phyloP scores from a whole-genome alignment of 2,329 filamentous ascomycete species.

The Aspergillus fumigatiaffinis region DNA sequence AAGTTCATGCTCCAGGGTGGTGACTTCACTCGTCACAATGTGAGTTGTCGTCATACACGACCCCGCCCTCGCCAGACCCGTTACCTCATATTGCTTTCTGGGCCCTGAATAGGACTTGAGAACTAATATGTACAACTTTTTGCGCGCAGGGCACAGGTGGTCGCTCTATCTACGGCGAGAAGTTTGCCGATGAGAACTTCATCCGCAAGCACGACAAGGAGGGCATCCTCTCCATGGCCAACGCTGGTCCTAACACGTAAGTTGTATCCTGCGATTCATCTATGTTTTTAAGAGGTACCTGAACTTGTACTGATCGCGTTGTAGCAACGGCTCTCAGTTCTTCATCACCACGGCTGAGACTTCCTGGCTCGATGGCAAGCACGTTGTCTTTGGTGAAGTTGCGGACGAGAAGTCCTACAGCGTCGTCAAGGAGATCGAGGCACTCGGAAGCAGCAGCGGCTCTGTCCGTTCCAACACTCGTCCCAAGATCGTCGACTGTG shows the following conservation, averaged over 20 bases:
- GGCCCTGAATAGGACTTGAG: background rate
- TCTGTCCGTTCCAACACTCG: conserved; percentile 49
- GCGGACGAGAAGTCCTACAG: conserved; percentile 52
- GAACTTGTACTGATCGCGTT: conserved; percentile 7
- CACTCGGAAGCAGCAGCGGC: conserved; percentile 53
- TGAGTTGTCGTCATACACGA: conserved; percentile 46
- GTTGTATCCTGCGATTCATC: conserved; percentile 20
- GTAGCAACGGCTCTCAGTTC: conserved; percentile 66
- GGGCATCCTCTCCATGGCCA: conserved; percentile 89
- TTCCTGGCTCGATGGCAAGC: conserved; percentile 64
- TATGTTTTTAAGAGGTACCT: background rate
- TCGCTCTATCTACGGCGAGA: conserved; percentile 92
- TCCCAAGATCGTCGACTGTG: conserved; percentile 53
- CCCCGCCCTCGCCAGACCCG: background rate
- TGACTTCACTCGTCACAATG: conserved; percentile 90
- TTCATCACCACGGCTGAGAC: conserved; percentile 68
- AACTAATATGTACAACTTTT: conserved; percentile 9
- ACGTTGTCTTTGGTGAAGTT: conserved; percentile 66
- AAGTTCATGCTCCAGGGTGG: conserved; percentile 95
- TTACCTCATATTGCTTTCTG: background rate
- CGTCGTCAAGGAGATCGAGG: conserved; percentile 58
- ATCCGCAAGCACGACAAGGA: conserved; percentile 65
- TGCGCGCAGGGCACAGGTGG: conserved; percentile 72
- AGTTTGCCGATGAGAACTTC: conserved; percentile 95
- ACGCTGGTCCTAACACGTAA: conserved; percentile 88